Conservation (phyloP, 1,284 basidiomycete genomes). For the Ganoderma sinense region DNA sequence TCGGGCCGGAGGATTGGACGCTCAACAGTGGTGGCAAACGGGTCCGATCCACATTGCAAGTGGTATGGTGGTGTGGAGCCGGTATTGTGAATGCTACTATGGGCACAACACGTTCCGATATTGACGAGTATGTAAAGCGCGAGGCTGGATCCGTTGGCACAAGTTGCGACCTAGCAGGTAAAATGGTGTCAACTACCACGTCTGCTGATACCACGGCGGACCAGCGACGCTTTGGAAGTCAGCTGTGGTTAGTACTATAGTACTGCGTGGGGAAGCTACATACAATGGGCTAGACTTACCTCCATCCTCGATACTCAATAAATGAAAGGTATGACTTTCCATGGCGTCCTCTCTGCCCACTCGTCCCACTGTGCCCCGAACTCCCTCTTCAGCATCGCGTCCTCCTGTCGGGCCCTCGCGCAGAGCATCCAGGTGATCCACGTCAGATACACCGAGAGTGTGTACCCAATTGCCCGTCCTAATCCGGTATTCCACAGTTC, state of each 20-base stretch:
- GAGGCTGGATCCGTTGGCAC: no score
- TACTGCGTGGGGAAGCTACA: no score
- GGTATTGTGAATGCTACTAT: no score
- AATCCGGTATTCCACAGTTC: background rate
- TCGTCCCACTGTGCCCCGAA: conserved; percentile 30
- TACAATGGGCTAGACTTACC: background rate
- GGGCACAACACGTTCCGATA: no score
- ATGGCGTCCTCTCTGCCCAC: conserved; percentile 29
- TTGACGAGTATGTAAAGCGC: no score
- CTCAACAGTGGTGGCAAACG: no score
- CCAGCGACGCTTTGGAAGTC: no score
- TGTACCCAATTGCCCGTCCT: background rate
- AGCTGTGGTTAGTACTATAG: no score
- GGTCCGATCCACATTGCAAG: no score
- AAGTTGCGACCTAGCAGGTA: background rate
- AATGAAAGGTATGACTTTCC: conserved; percentile 23
- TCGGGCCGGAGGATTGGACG: no score
- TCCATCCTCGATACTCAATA: conserved; percentile 4
- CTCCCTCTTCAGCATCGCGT: conserved; percentile 23
- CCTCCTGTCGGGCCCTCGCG: conserved; percentile 19
- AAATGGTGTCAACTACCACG: background rate
- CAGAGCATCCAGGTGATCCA: conserved; percentile 14
- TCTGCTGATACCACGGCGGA: no score
- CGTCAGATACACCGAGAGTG: background rate
- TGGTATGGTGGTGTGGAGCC: no score